Conservation (phyloP, 2,329 filamentous ascomycete genomes). For the Hypoxylon sp. region DNA sequence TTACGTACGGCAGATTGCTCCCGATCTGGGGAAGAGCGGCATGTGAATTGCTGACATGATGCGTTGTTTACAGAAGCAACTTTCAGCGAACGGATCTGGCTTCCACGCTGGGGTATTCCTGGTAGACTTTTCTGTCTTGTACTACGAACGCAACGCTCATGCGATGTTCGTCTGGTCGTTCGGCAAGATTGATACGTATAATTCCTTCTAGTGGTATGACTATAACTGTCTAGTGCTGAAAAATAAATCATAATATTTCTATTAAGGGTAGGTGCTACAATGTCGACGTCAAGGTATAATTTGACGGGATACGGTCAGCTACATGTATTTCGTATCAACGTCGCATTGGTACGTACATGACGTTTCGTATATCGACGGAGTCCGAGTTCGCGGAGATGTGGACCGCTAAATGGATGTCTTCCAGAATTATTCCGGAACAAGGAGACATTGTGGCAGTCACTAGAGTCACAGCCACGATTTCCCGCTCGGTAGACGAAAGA, state of each 20-base stretch:
- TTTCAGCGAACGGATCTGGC: constrained; percentile 17
- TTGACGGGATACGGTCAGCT: too few species aligned
- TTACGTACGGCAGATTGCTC: constrained; percentile 19
- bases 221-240: background rate
- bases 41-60: constrained; percentile 31
- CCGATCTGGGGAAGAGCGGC: constrained; percentile 28
- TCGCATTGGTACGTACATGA: background rate
- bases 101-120: constrained; percentile 13
- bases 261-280: constrained; percentile 1
- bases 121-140: background rate
- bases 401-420: constrained; percentile 28
- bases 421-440: constrained; percentile 39
- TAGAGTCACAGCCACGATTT: constrained; percentile 33
- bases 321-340: too few species aligned
- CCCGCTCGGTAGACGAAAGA: constrained; percentile 8
- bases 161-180: background rate
- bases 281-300: constrained; percentile 11
- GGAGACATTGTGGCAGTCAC: constrained; percentile 28
- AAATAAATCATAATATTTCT: background rate
- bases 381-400: constrained; percentile 27
- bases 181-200: background rate
- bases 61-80: constrained; percentile 10
- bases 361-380: constrained; percentile 21
- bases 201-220: background rate
- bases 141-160: background rate